These are phyloP conservation scores for Eimeria brunetti DNA, from an alignment of 169 alveolate species.

Conservation along the genomic window DNA sequence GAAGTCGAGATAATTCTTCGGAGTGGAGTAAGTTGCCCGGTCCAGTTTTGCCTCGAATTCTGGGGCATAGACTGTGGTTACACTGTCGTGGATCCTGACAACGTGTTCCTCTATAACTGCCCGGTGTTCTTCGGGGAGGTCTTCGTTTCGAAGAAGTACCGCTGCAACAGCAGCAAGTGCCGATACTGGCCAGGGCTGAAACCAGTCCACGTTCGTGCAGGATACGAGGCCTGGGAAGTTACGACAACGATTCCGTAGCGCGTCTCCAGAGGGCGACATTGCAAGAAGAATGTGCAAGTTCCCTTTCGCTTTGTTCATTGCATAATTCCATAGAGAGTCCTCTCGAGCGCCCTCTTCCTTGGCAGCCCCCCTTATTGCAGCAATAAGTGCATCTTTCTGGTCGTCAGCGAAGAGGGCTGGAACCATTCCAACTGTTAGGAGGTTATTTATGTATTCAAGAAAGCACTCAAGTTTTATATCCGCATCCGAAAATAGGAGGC, in stretches of 20 bases:
- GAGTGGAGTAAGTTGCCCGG: slow-evolving; percentile 94
- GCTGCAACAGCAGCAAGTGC: slow-evolving; percentile 97
- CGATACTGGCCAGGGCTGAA: slow-evolving; percentile 96
- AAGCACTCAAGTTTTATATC: slow-evolving; percentile 95
- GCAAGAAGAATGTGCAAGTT: slow-evolving; percentile 93
- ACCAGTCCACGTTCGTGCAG: slow-evolving; percentile 98
- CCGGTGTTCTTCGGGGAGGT: slow-evolving; percentile 87
- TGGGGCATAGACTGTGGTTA: slow-evolving; percentile 88
- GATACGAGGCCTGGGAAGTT: slow-evolving; percentile 98
- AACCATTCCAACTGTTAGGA: slow-evolving; percentile 94
- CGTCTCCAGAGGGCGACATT: slow-evolving; percentile 95
- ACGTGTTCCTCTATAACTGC: slow-evolving; percentile 89
- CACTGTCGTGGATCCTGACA: slow-evolving; percentile 90
- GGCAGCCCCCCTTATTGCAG: slow-evolving; percentile 88
- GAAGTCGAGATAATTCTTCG: slow-evolving; percentile 95
- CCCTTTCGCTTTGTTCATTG: slow-evolving; percentile 84
- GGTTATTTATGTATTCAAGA: slow-evolving; percentile 94
- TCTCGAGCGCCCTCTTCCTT: slow-evolving; percentile 89
- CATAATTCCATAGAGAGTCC: slow-evolving; percentile 88
- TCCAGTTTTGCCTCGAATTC: slow-evolving; percentile 91
- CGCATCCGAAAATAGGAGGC: slow-evolving; percentile 94
- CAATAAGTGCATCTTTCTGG: slow-evolving; percentile 90
- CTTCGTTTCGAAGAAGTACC: slow-evolving; percentile 87
- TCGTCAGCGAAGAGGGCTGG: slow-evolving; percentile 96
- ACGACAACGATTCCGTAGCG: slow-evolving; percentile 92